These are phyloP conservation scores for Fusarium napiforme DNA, from an alignment of 2,329 filamentous ascomycete species.

Conservation along the genomic window DNA sequence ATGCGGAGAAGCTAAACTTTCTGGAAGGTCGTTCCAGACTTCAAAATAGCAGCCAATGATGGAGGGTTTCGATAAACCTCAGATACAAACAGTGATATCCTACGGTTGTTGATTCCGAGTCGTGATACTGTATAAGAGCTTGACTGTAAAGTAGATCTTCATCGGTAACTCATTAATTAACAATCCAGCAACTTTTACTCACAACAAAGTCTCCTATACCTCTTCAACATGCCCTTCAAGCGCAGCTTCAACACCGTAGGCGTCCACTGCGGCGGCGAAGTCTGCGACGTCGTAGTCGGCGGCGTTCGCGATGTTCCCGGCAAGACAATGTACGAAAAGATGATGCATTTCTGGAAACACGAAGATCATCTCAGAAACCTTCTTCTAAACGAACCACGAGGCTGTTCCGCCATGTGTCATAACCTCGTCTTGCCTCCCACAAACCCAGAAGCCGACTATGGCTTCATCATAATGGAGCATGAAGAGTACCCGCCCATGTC, in stretches of 20 bases:
- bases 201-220: fast-evolving
- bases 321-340: conserved; percentile 35
- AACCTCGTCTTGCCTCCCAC: conserved; percentile 27
- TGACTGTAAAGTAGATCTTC: neutral
- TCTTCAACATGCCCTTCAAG: conserved; percentile 18
- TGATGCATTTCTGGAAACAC: conserved; percentile 30
- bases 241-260: conserved; percentile 37
- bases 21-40: neutral
- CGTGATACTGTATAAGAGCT: neutral
- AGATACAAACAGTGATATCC: neutral
- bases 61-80: neutral
- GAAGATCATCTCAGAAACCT: conserved; percentile 28
- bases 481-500: conserved; percentile 38
- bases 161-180: neutral
- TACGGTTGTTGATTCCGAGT: neutral
- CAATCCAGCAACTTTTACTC: neutral
- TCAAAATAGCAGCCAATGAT: neutral
- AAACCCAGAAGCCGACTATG: conserved; percentile 32
- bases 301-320: conserved; percentile 33
- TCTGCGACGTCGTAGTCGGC: conserved; percentile 34
- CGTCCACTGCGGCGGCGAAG: conserved; percentile 32
- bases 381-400: conserved; percentile 29
- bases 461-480: conserved; percentile 39
- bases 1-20: neutral
- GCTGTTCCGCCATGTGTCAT: conserved; percentile 29